These are phyloP conservation scores for Candida awuae DNA, from an alignment of 805 yeast genomes.

Conservation along the genomic window DNA sequence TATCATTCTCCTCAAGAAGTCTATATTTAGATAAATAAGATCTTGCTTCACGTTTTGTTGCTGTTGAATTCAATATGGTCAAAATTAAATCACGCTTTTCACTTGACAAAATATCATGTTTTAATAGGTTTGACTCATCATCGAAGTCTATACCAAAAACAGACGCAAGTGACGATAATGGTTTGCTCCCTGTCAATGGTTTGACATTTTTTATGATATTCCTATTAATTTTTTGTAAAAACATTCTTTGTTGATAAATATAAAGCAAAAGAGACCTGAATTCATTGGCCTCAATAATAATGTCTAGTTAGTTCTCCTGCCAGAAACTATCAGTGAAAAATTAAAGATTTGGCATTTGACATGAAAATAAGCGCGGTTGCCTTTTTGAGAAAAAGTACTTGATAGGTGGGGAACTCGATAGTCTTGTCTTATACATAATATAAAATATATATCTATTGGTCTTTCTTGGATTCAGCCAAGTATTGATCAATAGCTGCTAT, in stretches of 20 bases:
- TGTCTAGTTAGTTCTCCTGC: no score
- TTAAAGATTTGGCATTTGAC: no score
- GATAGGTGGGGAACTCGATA: background rate
- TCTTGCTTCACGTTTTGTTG: constrained; percentile 87
- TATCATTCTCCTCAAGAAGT: constrained; percentile 29
- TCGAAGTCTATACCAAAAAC: constrained; percentile 4
- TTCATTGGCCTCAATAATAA: no score
- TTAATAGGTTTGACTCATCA: constrained; percentile 20
- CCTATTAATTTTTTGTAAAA: background rate
- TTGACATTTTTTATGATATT: background rate
- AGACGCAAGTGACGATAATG: no score
- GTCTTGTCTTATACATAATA: background rate
- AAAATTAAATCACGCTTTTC: constrained; percentile 65
- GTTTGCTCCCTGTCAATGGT: background rate
- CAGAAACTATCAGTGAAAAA: no score
- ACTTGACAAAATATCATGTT: constrained; percentile 29
- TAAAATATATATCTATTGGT: constrained; percentile 11
- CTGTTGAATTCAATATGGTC: constrained; percentile 79
- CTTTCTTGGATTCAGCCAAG: constrained; percentile 14
- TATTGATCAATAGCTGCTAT: constrained; percentile 56
- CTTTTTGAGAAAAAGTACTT: constrained; percentile 6
- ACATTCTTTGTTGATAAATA: no score
- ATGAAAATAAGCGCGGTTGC: constrained; percentile 14
- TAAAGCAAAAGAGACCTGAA: no score
- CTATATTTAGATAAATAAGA: constrained; percentile 71